A percentile compares a stretch with the other conserved stretches of the same genome.
phyloP scores from a whole-genome alignment of 371 early-diverging fungal species.

The Syncephalastrum sp. region DNA sequence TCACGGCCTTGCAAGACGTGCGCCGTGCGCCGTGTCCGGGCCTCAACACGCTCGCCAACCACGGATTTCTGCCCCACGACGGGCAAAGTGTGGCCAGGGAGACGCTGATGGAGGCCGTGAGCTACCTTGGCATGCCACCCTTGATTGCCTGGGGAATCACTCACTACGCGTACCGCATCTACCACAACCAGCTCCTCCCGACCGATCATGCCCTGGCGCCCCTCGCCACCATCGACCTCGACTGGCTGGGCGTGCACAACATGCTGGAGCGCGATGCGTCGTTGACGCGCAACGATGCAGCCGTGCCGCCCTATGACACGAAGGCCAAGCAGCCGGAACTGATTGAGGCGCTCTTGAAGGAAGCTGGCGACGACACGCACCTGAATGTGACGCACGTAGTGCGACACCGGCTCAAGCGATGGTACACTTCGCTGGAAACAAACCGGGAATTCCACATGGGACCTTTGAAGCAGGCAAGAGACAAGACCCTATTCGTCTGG shows the following conservation, averaged over 20 bases:
- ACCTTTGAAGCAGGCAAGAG: conserved; percentile 25
- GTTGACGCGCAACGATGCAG: conserved; percentile 25
- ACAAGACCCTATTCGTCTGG: neutral
- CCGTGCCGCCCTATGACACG: conserved; percentile 11
- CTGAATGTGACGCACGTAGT: conserved; percentile 4
- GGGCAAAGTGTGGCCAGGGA: conserved; percentile 30
- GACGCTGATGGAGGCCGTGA: conserved; percentile 22
- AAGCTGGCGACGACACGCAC: conserved; percentile 15
- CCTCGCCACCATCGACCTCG: conserved; percentile 17
- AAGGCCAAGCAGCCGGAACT: conserved; percentile 9
- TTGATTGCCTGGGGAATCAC: conserved; percentile 8
- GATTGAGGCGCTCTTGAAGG: conserved; percentile 16
- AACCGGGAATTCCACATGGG: conserved; percentile 19
- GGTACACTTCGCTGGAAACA: conserved; percentile 23
- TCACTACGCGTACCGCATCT: conserved; percentile 14
- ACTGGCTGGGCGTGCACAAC: conserved; percentile 20
- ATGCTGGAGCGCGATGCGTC: conserved; percentile 45
- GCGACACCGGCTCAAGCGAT: conserved; percentile 18
- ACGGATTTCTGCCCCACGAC: conserved; percentile 33
- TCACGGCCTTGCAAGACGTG: neutral
- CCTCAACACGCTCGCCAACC: conserved; percentile 42
- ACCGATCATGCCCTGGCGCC: conserved; percentile 11
- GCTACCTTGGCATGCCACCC: conserved; percentile 18
- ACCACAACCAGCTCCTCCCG: conserved; percentile 14
- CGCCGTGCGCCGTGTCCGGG: conserved; percentile 39